Evolutionary conservation across 345 rosid species (phyloP).

Genomic region (Hevea brasiliensis): DNA sequence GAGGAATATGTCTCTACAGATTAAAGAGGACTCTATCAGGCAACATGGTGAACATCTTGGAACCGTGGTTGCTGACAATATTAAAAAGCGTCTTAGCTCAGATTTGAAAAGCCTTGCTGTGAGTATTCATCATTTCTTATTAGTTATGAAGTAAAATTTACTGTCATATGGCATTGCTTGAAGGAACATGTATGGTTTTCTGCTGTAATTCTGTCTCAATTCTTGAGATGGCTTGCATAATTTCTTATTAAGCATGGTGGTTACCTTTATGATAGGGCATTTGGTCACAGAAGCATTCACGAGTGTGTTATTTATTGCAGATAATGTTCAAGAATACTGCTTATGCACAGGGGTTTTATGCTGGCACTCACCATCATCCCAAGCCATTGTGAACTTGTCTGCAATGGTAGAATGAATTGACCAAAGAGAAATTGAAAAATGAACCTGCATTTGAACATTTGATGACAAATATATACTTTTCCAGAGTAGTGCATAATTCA

Average conservation of each 20-base stretch:
- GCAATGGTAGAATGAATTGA: background rate
- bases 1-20: constrained; percentile 36
- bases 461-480: background rate
- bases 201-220: background rate
- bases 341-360: constrained; percentile 73
- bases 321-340: constrained; percentile 79
- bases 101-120: constrained; percentile 67
- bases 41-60: constrained; percentile 55
- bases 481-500: background rate
- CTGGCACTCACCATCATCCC: constrained; percentile 49
- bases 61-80: constrained; percentile 41
- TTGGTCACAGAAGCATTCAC: background rate
- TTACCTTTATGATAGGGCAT: background rate
- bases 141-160: background rate
- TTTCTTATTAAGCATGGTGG: background rate
- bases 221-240: background rate
- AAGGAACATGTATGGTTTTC: background rate
- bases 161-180: background rate
- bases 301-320: constrained; percentile 41
- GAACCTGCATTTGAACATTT: background rate
- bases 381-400: constrained; percentile 21
- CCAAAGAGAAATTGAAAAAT: background rate
- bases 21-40: constrained; percentile 39
- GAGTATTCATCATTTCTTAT: constrained; percentile 27
- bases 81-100: constrained; percentile 50